Conservation (phyloP, 1,284 basidiomycete species). For the Malassezia caprae region DNA sequence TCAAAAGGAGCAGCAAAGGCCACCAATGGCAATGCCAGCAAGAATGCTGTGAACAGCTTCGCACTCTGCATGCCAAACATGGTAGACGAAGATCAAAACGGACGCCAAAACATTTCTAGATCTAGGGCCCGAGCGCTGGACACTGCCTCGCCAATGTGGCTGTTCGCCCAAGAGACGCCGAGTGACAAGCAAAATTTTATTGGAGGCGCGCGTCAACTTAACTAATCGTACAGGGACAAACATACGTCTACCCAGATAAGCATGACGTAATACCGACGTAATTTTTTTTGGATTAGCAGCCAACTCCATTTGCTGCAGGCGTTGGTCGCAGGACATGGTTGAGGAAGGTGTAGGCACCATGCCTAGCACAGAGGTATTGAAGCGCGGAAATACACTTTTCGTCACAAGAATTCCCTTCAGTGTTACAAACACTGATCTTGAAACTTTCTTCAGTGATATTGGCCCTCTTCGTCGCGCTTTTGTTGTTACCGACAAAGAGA, state of each 20-base stretch:
- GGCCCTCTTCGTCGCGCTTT: constrained; percentile 90
- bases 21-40: neutral
- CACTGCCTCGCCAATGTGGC: neutral
- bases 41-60: neutral
- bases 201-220: neutral
- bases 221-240: neutral
- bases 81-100: neutral
- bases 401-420: constrained; percentile 63
- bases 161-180: neutral
- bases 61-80: neutral
- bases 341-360: neutral
- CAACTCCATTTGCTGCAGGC: neutral
- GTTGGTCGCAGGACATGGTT: neutral
- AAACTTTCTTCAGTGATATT: constrained; percentile 86
- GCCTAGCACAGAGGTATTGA: neutral
- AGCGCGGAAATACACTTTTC: constrained; percentile 42
- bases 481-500: constrained; percentile 68
- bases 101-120: neutral
- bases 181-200: neutral
- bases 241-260: neutral
- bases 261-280: neutral
- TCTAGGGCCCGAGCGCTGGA: neutral
- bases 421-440: constrained; percentile 77
- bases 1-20: neutral
- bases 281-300: neutral